A percentile compares a stretch with the other conserved stretches of the same genome.
Evolutionary conservation across 2,329 filamentous ascomycete genomes (phyloP).

Genomic region (Penicillium griseofulvum): DNA sequence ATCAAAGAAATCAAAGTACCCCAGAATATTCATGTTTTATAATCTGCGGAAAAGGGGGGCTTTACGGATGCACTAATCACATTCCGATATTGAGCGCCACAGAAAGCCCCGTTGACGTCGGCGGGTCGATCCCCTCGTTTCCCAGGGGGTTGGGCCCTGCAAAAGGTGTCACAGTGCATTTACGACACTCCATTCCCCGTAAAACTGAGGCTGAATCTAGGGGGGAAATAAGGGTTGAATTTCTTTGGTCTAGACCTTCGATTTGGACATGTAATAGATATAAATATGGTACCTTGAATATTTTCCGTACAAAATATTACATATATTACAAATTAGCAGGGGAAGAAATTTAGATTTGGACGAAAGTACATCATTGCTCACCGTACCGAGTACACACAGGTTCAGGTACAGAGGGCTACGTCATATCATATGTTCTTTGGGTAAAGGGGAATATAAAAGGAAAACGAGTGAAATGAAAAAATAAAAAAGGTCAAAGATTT

Average conservation of each 20-base stretch:
- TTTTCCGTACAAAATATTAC: background rate
- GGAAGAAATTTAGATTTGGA: background rate
- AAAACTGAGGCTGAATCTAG: background rate
- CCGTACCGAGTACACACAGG: background rate
- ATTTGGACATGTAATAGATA: no score
- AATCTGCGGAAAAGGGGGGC: background rate
- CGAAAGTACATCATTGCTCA: background rate
- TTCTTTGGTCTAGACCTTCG: slow-evolving; percentile 4
- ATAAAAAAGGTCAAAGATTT: background rate
- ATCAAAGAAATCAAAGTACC: no score
- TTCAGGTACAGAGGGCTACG: background rate
- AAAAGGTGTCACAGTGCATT: background rate
- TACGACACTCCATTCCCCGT: background rate
- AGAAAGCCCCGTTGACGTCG: slow-evolving; percentile 8
- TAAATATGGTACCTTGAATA: no score
- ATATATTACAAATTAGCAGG: background rate
- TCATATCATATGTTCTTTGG: background rate
- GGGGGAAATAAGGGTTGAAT: background rate
- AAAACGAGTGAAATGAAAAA: no score
- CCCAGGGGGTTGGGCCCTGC: background rate
- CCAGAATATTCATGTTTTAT: background rate
- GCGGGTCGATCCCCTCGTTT: slow-evolving; percentile 10
- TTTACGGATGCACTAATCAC: background rate
- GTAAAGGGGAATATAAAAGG: no score
- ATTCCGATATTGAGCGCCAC: slow-evolving; percentile 8